Percentiles rank a stretch among this genome's conserved stretches.
Conservation (phyloP, 352 stramenopile genomes). For the Phytophthora ohioensis region DNA sequence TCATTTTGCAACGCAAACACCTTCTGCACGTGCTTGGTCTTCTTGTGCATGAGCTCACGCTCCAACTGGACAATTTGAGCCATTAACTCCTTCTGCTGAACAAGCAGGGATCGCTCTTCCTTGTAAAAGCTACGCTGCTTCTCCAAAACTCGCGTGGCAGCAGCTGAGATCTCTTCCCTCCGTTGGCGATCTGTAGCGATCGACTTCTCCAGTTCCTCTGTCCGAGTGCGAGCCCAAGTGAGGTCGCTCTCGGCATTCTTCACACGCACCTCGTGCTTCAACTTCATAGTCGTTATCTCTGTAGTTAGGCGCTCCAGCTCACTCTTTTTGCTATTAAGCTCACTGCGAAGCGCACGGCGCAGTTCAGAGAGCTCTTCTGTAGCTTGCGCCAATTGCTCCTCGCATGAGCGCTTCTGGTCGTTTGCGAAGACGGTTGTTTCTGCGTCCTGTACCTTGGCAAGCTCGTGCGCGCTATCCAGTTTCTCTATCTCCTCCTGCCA, state of each 20-base stretch:
- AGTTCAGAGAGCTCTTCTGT: conserved; percentile 69
- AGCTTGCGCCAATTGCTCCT: conserved; percentile 50
- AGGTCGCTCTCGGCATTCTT: conserved; percentile 63
- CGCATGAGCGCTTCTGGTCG: conserved; percentile 59
- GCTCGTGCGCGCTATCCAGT: conserved; percentile 39
- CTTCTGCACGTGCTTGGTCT: conserved; percentile 65
- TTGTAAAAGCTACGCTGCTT: conserved; percentile 63
- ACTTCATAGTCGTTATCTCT: conserved; percentile 63
- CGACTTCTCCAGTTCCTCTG: conserved; percentile 53
- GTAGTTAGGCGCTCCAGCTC: conserved; percentile 53
- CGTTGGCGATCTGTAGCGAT: conserved; percentile 40
- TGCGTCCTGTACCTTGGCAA: conserved; percentile 37
- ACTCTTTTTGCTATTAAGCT: conserved; percentile 58
- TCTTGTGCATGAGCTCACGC: conserved; percentile 63
- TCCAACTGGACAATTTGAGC: conserved; percentile 67
- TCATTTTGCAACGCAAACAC: conserved; percentile 61
- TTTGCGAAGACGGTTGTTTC: conserved; percentile 39
- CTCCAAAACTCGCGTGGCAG: conserved; percentile 47
- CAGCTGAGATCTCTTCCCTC: conserved; percentile 45
- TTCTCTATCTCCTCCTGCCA: conserved; percentile 41
- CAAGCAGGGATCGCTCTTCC: conserved; percentile 63
- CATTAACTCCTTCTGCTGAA: conserved; percentile 66
- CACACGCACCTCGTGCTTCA: conserved; percentile 68
- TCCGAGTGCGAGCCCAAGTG: conserved; percentile 58
- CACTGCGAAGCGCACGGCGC: conserved; percentile 47